phyloP scores from a whole-genome alignment of 2,329 filamentous ascomycete species.

The Chrysosphaeria jannelii region DNA sequence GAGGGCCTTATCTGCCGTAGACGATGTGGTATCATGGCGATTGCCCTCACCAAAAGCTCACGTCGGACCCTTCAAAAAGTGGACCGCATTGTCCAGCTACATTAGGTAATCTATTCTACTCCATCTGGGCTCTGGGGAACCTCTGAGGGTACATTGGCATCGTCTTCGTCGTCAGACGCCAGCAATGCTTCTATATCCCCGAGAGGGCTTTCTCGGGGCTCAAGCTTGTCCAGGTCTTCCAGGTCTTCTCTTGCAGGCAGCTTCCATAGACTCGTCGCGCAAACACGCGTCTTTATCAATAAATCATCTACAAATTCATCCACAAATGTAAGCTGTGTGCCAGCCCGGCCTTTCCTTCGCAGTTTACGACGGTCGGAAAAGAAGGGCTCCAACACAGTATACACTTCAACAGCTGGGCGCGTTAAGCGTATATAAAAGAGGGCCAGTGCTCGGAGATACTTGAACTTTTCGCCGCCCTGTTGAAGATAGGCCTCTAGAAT shows the following conservation, averaged over 20 bases:
- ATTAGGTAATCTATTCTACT: too few relatives aligned
- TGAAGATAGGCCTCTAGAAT: constrained; percentile 55
- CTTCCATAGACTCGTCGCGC: constrained; percentile 77
- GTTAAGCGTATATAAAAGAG: constrained; percentile 85
- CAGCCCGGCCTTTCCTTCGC: constrained; percentile 41
- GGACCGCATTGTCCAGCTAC: too few relatives aligned
- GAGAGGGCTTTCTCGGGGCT: constrained; percentile 58
- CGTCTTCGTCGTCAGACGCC: constrained; percentile 19
- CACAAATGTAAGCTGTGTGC: constrained; percentile 48
- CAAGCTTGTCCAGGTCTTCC: constrained; percentile 69
- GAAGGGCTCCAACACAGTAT: constrained; percentile 49
- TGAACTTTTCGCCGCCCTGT: constrained; percentile 45
- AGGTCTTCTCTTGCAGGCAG: constrained; percentile 53
- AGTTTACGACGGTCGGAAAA: constrained; percentile 63
- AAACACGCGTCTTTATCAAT: constrained; percentile 64
- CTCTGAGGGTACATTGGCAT: too few relatives aligned
- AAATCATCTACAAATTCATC: constrained; percentile 89
- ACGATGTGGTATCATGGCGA: too few relatives aligned
- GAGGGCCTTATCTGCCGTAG: too few relatives aligned
- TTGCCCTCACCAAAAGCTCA: too few relatives aligned
- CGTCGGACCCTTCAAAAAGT: too few relatives aligned
- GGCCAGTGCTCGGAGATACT: constrained; percentile 69
- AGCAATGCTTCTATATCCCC: constrained; percentile 48
- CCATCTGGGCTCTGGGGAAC: too few relatives aligned
- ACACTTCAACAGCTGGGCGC: constrained; percentile 54